A percentile compares a stretch with the other conserved stretches of the same genome.
Conservation (phyloP, 768 basidiomycete species). For the Rickenella mellea region DNA sequence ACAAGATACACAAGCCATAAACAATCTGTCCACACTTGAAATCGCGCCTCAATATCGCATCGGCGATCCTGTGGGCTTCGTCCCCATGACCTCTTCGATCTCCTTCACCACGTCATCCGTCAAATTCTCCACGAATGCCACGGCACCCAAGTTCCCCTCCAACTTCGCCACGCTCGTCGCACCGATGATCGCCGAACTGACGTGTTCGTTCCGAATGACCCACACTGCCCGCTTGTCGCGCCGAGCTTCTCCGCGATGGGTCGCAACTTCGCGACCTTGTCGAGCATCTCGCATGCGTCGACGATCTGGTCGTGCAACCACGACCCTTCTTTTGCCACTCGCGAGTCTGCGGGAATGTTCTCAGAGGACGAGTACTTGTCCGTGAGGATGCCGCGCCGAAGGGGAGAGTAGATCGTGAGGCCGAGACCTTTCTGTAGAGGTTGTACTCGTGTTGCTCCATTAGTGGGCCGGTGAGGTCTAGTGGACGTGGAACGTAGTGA, state of each 20-base stretch:
- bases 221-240: conserved; percentile 4
- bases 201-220: conserved; percentile 6
- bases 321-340: conserved; percentile 6
- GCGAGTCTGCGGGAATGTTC: conserved; percentile 9
- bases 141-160: conserved; percentile 7
- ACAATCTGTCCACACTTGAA: too few relatives aligned
- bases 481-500: too few relatives aligned
- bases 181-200: conserved; percentile 9
- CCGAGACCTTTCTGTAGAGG: conserved; percentile 63
- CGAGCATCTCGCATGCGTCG: conserved; percentile 4
- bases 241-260: conserved; percentile 8
- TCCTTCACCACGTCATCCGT: conserved; percentile 7
- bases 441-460: conserved; percentile 73
- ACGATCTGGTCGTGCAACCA: conserved; percentile 6
- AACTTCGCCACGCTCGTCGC: conserved; percentile 7
- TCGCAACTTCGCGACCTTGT: conserved; percentile 5
- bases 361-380: conserved; percentile 37
- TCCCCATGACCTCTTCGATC: conserved; percentile 9
- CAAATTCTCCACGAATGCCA: conserved; percentile 5
- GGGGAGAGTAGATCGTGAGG: conserved; percentile 66
- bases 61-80: conserved; percentile 4
- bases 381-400: conserved; percentile 67
- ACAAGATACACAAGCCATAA: too few relatives aligned
- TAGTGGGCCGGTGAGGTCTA: conserved; percentile 60
- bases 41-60: too few relatives aligned